Evolutionary conservation across 805 yeast species (phyloP), one percentile per base, ranked within the genome.

Genomic region (Pichia californica): DNA sequence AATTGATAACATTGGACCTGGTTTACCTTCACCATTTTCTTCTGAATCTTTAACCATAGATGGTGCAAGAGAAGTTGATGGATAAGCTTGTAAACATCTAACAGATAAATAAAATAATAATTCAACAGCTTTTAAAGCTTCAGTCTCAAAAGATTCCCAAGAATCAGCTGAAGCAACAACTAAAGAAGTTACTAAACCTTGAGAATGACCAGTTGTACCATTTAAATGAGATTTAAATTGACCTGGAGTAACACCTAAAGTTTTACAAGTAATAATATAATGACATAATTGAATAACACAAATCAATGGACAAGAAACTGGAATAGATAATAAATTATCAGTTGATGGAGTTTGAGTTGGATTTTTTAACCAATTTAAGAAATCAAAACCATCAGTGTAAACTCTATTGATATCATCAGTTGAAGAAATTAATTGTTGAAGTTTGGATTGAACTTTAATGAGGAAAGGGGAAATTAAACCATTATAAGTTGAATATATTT

Each of bases 1-100:
- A 49, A 93, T 77, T 10, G 97, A 84, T 63, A 93, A 77, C 99
- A 93, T 93, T 53, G 99, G 99, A 52, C 95, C 83, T 50, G 99
- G 99, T 56, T 77, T 74, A 56, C 99, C 99, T 71, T 93, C 99
- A 56, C 91, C 91, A 61, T 88, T 82, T 58, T 87, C 94, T 61
- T 83, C 79, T 21, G 95, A 83, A 67, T 93, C 99, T 63, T 87
- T 87, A 54, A 89, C 77, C 65, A 86, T 85, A 19, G 94, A 77
- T 46, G 99, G 99, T 33, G 99, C 88, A 61, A 93, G 74, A 31
- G 95, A 84, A 37, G 98, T 93, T 58, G 85, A 80, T 58, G 99
- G 99, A 65, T 88, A 91, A 50, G 81, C 79, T 66, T 79, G 83
- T 64, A 87, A 81, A 68, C 95, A 83, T 67, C 97, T 82, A 47